Evolutionary conservation across 257 asterid species (phyloP), one percentile per base, ranked within the genome.

Genomic region (Lantana camara): DNA sequence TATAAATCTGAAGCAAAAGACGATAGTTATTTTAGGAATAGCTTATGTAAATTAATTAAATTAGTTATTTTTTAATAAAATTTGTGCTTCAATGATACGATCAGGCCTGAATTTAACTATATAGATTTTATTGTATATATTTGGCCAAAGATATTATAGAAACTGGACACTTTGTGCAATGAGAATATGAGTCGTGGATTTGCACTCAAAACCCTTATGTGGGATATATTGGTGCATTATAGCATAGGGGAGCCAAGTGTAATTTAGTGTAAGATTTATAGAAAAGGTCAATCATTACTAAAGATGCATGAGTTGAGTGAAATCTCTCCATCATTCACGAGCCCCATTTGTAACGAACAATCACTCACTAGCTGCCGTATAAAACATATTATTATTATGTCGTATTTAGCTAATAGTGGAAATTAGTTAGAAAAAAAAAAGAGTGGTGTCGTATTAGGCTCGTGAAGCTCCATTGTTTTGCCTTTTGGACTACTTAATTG

Each of bases 281-380:
- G 9, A 59, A 19, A 38, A 13, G 0, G 13, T 40, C 17, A 21
- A 63, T 46, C n/a, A 52, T 40, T 5, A 1, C 17, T 8, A 57
- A 46, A 16, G 22, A 44, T 19, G 30, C 4, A 11, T 6, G 6
- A 17, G 32, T 29, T 3, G 4, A 5, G 8, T 2, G 9, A 47
- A 0, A 46, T 15, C 48, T 68, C 50, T 37, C 49, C 60, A 58
- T 67, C 61, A 38, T 37, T 68, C 73, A 68, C 67, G 54, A 68
- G 73, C 58, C 35, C 6, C 51, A 56, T 46, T 68, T 37, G 59
- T n/a, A 41, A 10, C 46, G 1, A 9, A 57, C 22, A 47, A n/a
- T 20, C 51, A 56, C 16, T 34, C 38, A 20, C 24, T 45, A 44
- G 29, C 32, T 35, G 48, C 50, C 71, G 41, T 9, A 20, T 37